These are phyloP conservation scores for Lodderomyces pseudojiufengensis DNA, from an alignment of 1,139 yeast genomes.

Conservation along the genomic window DNA sequence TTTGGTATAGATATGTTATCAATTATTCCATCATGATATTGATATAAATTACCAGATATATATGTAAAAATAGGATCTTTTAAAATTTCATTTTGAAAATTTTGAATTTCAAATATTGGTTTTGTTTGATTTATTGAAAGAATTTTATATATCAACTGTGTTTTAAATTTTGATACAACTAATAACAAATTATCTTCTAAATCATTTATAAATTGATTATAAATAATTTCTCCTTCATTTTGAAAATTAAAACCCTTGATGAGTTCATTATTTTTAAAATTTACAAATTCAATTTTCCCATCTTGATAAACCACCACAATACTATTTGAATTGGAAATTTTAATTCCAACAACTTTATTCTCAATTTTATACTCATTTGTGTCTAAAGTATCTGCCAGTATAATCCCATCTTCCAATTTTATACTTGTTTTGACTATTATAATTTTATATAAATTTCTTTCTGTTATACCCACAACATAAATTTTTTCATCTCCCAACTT, in stretches of 20 bases:
- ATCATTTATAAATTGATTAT: conserved; percentile 21
- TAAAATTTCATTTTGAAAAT: conserved; percentile 3
- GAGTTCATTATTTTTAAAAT: conserved; percentile 15
- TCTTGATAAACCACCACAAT: conserved; percentile 39
- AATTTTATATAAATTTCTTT: conserved; percentile 42
- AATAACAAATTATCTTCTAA: conserved; percentile 23
- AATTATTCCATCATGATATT: conserved; percentile 20
- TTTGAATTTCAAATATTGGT: conserved; percentile 20
- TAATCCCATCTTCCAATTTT: conserved; percentile 7
- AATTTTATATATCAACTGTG: conserved; percentile 19
- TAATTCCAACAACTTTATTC: conserved; percentile 31
- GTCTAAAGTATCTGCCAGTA: conserved; percentile 12
- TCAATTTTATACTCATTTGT: conserved; percentile 16
- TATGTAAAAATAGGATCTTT: conserved; percentile 20
- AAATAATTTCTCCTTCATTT: conserved; percentile 15
- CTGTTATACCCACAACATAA: conserved; percentile 44
- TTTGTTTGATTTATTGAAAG: conserved; percentile 20
- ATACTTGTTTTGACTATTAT: conserved; percentile 32
- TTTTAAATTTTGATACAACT: conserved; percentile 14
- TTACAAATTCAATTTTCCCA: conserved; percentile 40
- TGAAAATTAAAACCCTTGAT: not conserved
- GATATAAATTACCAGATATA: conserved; percentile 26
- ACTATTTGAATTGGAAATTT: conserved; percentile 29
- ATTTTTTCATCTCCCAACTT: conserved; percentile 19
- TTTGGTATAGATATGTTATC: conserved; percentile 20